A percentile compares a stretch with the other conserved stretches of the same genome.
phyloP scores from a whole-genome alignment of 2,329 filamentous ascomycete genomes.

The Arthrobotrys entomopaga region DNA sequence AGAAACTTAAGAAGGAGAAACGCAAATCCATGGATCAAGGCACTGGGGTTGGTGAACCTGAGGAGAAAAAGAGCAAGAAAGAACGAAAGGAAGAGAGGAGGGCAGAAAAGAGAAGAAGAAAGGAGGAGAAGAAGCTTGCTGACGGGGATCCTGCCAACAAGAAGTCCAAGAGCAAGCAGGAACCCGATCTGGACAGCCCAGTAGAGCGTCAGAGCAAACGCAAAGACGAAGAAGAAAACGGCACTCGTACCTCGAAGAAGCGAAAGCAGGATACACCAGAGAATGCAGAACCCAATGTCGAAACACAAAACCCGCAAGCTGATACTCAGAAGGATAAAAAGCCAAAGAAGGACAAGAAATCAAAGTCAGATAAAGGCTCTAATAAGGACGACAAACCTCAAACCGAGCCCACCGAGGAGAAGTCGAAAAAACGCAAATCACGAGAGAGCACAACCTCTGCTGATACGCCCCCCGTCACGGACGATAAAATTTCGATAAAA shows the following conservation, averaged over 20 bases:
- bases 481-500: neutral
- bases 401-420: neutral
- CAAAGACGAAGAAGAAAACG: constrained; percentile 26
- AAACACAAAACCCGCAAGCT: no score
- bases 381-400: constrained; percentile 18
- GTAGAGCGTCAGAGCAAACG: constrained; percentile 23
- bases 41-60: neutral
- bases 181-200: constrained; percentile 20
- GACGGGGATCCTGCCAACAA: constrained; percentile 21
- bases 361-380: constrained; percentile 18
- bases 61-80: constrained; percentile 31
- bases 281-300: no score
- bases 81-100: constrained; percentile 23
- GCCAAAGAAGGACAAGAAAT: constrained; percentile 13
- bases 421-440: constrained; percentile 39
- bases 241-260: no score
- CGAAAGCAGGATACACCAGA: no score
- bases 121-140: constrained; percentile 13
- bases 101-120: constrained; percentile 2
- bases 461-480: neutral
- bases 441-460: constrained; percentile 5
- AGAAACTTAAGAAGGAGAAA: constrained; percentile 29
- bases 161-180: constrained; percentile 42
- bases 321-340: no score
- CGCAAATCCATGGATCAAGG: constrained; percentile 8